Evolutionary conservation across 2,329 filamentous ascomycete species (phyloP), one percentile per base, ranked within the genome.

Genomic region (Claviceps arundinis): DNA sequence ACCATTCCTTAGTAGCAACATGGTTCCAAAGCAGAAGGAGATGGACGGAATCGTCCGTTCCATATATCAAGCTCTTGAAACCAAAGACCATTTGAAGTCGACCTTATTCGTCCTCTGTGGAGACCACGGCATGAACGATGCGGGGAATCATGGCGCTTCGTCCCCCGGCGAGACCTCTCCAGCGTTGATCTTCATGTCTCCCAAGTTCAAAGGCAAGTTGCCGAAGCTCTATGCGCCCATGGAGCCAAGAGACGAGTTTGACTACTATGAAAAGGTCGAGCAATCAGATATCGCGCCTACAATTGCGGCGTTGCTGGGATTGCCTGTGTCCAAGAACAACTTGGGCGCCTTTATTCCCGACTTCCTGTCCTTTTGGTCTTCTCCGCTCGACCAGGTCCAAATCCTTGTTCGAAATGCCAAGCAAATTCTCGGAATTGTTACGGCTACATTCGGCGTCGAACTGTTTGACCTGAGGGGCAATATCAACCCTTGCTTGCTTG

Each of bases 101-200:
- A 89, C 91, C 0, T 71, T 98, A 2, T 77, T 98, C 46, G 82
- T 98, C 3, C 70, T 98, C 6, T 89, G 85, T 52, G 93, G 93
- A 52, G 94, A 98, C 61, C 93, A 98, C 64, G 93, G 93, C n/a
- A 98, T 98, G 93, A 98, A 97, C 60, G 91, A 97, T 60, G 93
- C 88, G 19, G 93, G 93, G 2, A 97, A 97, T 59, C 93, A 98
- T 64, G 93, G 93, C 34, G 93, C 91, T 41, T 96, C 91, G 9
- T 90, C 90, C 0, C 80, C 89, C 1, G 91, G 93, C 44, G 93
- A 98, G 71, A 97, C 93, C 1, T 96, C 91, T 1, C 85, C 93
- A 0, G 93, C 93, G 16, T 71, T 98, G 9, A 78, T 96, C 19
- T 97, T 98, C 65, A 80, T 95, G 57, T 93, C 89, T 2, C 89